These are phyloP conservation scores for Tinospora cordifolia DNA, from an alignment of 164 flowering plant species.

Conservation along the genomic window DNA sequence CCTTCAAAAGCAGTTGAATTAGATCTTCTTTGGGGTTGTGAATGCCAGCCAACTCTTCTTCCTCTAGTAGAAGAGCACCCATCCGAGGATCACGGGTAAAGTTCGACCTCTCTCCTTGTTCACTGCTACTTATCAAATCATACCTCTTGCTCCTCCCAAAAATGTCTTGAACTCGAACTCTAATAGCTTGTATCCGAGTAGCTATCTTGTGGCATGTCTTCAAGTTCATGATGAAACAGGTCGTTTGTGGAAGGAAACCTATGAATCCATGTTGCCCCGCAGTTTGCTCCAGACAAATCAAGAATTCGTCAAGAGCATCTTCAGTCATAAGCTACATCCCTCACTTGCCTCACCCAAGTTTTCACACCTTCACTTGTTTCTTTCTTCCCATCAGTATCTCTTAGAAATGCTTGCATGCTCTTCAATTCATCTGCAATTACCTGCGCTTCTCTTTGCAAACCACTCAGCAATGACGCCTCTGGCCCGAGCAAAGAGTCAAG, in stretches of 20 bases:
- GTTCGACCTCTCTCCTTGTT: not conserved
- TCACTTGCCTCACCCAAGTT: constrained; percentile 18
- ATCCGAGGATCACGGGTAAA: not conserved
- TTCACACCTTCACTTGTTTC: constrained; percentile 5
- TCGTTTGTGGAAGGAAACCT: not conserved
- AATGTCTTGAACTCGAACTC: not conserved
- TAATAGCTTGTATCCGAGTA: constrained; percentile 3
- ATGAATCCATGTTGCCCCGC: too few species aligned
- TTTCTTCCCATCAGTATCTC: constrained; percentile 9
- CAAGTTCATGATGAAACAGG: not conserved
- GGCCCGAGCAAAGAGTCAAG: too few species aligned
- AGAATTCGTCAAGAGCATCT: constrained; percentile 16
- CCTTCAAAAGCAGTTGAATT: not conserved
- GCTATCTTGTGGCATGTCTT: constrained; percentile 3
- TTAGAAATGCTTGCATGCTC: constrained; percentile 15
- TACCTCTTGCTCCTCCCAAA: constrained; percentile 6
- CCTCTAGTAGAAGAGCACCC: not conserved
- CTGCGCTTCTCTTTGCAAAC: too few species aligned
- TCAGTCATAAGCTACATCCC: constrained; percentile 15
- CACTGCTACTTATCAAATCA: not conserved
- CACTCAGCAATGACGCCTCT: too few species aligned
- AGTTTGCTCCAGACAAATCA: not conserved
- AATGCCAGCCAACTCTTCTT: constrained; percentile 18
- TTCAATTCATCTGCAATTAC: constrained; percentile 8
- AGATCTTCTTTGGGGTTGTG: constrained; percentile 14